These are phyloP conservation scores for Solanum pinnatisectum DNA, from an alignment of 257 asterid genomes.

Conservation along the genomic window DNA sequence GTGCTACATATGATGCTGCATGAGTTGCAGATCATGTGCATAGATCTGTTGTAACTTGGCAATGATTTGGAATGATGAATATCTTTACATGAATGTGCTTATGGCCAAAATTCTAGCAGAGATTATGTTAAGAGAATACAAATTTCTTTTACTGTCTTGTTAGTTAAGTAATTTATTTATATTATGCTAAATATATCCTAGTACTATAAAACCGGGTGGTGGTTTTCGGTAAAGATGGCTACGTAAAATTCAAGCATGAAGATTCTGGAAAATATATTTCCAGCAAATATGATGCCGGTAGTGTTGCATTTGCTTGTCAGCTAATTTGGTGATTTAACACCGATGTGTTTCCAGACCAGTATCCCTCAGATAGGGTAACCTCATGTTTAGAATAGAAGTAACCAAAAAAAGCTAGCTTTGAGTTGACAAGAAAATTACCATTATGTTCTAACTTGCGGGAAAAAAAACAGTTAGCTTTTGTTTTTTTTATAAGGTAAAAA, in stretches of 20 bases:
- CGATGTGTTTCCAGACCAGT: neutral
- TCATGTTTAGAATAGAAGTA: neutral
- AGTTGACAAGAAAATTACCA: neutral
- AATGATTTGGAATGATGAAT: neutral
- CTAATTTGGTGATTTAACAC: neutral
- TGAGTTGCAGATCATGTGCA: neutral
- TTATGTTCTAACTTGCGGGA: neutral
- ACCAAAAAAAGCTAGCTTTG: neutral
- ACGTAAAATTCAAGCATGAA: neutral
- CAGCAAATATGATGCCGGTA: neutral
- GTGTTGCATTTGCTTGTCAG: neutral
- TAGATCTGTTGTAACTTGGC: neutral
- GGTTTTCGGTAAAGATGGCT: neutral
- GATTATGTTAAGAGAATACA: neutral
- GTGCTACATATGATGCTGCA: neutral
- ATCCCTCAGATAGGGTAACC: neutral
- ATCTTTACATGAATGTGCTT: neutral
- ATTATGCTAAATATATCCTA: neutral
- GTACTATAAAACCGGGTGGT: neutral
- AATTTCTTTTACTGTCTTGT: neutral
- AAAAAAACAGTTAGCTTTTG: neutral
- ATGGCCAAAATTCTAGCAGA: neutral
- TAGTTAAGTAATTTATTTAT: neutral
- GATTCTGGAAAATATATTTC: neutral
- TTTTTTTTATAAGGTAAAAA: neutral